These are phyloP conservation scores for Mycena crocata DNA, from an alignment of 768 basidiomycete species.

Conservation along the genomic window DNA sequence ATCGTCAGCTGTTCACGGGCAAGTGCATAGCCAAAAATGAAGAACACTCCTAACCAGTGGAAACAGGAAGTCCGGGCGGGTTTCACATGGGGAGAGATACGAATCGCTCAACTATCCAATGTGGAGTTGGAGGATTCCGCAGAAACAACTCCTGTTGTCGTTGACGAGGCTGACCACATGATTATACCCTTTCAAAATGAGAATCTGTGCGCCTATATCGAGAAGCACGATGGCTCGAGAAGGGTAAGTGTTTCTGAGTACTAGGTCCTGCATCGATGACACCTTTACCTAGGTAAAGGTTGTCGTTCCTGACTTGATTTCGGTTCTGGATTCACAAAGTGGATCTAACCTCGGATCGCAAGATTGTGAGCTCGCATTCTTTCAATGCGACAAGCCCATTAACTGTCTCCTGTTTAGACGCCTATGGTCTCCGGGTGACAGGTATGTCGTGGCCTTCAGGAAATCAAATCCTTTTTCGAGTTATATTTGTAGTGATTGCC, in stretches of 20 bases:
- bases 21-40: not conserved
- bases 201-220: constrained; percentile 62
- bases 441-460: constrained; percentile 54
- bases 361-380: constrained; percentile 42
- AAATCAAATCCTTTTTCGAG: not conserved
- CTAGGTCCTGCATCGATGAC: not conserved
- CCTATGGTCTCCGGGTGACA: constrained; percentile 69
- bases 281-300: constrained; percentile 52
- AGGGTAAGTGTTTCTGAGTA: constrained; percentile 30
- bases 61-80: constrained; percentile 49
- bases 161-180: constrained; percentile 45
- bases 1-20: constrained; percentile 60
- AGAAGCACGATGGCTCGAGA: constrained; percentile 42
- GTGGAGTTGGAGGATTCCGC: constrained; percentile 44
- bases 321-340: constrained; percentile 70
- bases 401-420: constrained; percentile 40
- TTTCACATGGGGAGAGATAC: constrained; percentile 51
- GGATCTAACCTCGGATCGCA: constrained; percentile 73
- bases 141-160: not conserved
- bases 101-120: constrained; percentile 42
- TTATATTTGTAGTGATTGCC: constrained; percentile 39
- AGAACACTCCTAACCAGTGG: not conserved
- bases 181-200: constrained; percentile 74
- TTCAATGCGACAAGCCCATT: too few species aligned
- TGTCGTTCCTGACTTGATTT: constrained; percentile 74